Percentiles rank a stretch among this genome's conserved stretches.
phyloP scores from a whole-genome alignment of 352 stramenopile species.

The Pythium sukuiense region DNA sequence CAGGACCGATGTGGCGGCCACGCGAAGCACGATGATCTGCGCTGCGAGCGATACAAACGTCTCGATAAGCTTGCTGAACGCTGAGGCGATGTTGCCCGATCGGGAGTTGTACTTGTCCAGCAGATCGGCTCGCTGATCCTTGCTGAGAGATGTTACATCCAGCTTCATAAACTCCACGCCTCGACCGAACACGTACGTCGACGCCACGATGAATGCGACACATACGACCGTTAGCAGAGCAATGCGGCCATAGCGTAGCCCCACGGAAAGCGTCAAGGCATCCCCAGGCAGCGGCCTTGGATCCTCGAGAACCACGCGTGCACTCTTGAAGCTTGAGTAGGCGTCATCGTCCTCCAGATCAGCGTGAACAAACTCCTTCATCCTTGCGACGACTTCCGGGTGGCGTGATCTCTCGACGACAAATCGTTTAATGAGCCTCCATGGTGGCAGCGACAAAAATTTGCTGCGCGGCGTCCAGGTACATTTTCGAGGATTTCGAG shows the following conservation, averaged over 20 bases:
- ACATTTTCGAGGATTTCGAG: too few relatives aligned
- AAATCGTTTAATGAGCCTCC: too few relatives aligned
- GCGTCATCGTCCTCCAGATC: background rate
- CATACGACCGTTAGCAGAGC: background rate
- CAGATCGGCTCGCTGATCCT: background rate
- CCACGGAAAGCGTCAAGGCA: background rate
- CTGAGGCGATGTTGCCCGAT: constrained; percentile 10
- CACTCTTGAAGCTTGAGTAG: background rate
- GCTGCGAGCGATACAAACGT: constrained; percentile 12
- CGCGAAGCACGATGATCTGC: constrained; percentile 13
- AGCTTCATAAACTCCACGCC: background rate
- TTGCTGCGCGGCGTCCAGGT: too few relatives aligned
- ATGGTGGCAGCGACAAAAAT: too few relatives aligned
- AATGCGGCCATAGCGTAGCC: background rate
- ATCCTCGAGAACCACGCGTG: background rate
- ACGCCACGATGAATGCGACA: background rate
- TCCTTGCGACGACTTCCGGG: background rate
- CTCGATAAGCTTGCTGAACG: constrained; percentile 19
- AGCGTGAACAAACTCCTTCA: background rate
- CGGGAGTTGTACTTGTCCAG: constrained; percentile 23
- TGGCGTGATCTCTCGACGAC: background rate
- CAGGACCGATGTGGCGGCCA: background rate
- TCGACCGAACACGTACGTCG: background rate
- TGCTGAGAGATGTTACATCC: background rate
- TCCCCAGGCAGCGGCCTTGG: background rate